Conservation (phyloP, 345 rosid genomes). For the Durio zibethinus region DNA sequence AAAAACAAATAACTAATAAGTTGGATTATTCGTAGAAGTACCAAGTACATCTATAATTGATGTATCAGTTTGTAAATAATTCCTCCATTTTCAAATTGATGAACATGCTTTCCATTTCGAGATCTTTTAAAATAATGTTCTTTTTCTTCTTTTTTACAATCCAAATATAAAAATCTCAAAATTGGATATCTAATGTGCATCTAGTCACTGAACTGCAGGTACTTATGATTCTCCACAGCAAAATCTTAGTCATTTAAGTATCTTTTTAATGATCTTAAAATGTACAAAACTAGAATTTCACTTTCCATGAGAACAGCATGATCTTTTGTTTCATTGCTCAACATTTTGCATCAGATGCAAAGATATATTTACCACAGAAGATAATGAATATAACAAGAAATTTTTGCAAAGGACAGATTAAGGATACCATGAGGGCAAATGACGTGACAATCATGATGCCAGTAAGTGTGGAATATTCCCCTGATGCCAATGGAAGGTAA, state of each 20-base stretch:
- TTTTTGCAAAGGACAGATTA: not conserved
- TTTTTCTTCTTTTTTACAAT: not conserved
- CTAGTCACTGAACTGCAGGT: not conserved
- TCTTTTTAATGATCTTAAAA: not conserved
- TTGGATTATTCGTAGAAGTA: no score
- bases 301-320: not conserved
- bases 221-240: not conserved
- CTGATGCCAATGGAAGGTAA: conserved; percentile 93
- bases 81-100: not conserved
- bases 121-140: not conserved
- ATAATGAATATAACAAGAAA: not conserved
- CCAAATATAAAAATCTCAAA: not conserved
- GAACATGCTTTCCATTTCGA: not conserved
- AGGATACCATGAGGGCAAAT: conserved; percentile 71
- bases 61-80: not conserved
- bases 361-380: not conserved
- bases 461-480: conserved; percentile 68
- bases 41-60: not conserved
- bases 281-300: not conserved
- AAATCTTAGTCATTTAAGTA: not conserved
- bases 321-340: not conserved
- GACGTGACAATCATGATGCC: conserved; percentile 59
- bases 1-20: not conserved
- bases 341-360: not conserved
- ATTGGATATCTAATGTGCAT: not conserved